Base-by-base conservation (phyloP, 305 asterid species). In the Plantago rigida region DNA sequence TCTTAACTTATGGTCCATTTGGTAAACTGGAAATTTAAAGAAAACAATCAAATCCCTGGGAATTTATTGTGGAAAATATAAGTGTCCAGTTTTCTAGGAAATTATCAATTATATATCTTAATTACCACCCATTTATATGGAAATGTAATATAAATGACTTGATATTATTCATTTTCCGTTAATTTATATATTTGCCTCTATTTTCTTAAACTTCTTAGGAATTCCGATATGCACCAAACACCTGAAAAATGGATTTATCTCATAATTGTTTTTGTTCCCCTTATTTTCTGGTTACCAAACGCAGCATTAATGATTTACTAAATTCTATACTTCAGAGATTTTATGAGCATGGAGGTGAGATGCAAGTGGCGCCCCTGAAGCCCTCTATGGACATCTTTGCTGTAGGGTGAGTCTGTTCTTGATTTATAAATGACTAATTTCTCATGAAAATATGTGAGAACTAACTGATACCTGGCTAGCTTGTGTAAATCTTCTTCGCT, bases 311-410 rank as follows among this genome's bases (percentile, higher is more conserved):
- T 8, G 36, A 42, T 34, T 17, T 12, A 34, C 22, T 66, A 50
- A 56, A 63, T 62, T 64, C 69, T 46, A 56, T 59, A 60, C 79
- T 75, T 71, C 87, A 92, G 99, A 92, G 99, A 77, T 92, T 89
- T 73, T 92, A 84, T 75, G 99, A 87, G 87, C 94, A 89, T 71
- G 97, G 96, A 64, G 94, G 92, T 69, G 95, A 86, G 80, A 69
- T 58, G 60, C 95, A 83, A 60, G 79, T 83, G 72, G 95, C 92
- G 52, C 81, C 78, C 45, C 70, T 92, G 79, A 85, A 85, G 79
- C 95, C 96, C 62, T 83, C 95, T 45, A 89, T 89, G 99, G 99
- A 92, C 79, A 81, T 92, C 75, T 92, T 92, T 71, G 64, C 97
- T 71, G 96, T 85, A 47, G 99, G 99, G 99, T 89, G 84, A 87